A percentile compares a stretch with the other conserved stretches of the same genome.
phyloP scores from a whole-genome alignment of 352 stramenopile genomes.

The Phytophthora nicotianae region DNA sequence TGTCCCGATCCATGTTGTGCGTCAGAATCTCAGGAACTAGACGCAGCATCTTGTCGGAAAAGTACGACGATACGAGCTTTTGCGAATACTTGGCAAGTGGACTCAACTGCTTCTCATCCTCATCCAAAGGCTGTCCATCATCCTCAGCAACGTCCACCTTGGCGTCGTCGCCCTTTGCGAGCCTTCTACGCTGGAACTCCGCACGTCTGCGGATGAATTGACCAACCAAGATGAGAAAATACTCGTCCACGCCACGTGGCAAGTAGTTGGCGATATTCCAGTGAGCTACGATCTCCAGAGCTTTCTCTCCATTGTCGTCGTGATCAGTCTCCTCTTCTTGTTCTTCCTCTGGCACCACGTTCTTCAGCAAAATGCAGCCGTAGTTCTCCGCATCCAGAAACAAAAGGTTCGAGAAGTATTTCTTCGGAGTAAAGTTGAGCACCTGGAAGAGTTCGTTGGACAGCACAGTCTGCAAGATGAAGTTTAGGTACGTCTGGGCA shows the following conservation, averaged over 20 bases:
- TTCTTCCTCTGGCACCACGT: slow-evolving; percentile 33
- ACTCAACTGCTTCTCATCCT: slow-evolving; percentile 56
- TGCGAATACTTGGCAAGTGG: slow-evolving; percentile 76
- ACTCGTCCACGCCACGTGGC: slow-evolving; percentile 81
- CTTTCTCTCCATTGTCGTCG: slow-evolving; percentile 32
- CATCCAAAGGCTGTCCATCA: slow-evolving; percentile 45
- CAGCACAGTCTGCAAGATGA: slow-evolving; percentile 93
- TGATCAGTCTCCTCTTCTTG: slow-evolving; percentile 33
- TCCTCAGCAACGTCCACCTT: slow-evolving; percentile 30
- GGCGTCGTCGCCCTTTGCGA: slow-evolving; percentile 17
- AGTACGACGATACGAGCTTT: slow-evolving; percentile 70
- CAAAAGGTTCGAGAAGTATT: slow-evolving; percentile 92
- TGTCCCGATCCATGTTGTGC: slow-evolving; percentile 65
- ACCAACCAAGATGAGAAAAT: slow-evolving; percentile 90
- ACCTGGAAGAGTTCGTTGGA: slow-evolving; percentile 87
- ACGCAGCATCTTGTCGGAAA: slow-evolving; percentile 80
- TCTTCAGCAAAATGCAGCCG: slow-evolving; percentile 88
- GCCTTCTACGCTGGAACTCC: slow-evolving; percentile 51
- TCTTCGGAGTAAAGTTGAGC: slow-evolving; percentile 70
- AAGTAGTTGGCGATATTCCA: slow-evolving; percentile 92
- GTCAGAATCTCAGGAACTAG: slow-evolving; percentile 79
- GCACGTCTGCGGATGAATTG: slow-evolving; percentile 85
- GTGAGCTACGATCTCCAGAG: slow-evolving; percentile 78
- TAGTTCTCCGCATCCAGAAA: slow-evolving; percentile 98
- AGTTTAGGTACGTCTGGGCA: slow-evolving; percentile 94